Conservation (phyloP, 2,329 filamentous ascomycete genomes). For the Xylariaceae sp. region DNA sequence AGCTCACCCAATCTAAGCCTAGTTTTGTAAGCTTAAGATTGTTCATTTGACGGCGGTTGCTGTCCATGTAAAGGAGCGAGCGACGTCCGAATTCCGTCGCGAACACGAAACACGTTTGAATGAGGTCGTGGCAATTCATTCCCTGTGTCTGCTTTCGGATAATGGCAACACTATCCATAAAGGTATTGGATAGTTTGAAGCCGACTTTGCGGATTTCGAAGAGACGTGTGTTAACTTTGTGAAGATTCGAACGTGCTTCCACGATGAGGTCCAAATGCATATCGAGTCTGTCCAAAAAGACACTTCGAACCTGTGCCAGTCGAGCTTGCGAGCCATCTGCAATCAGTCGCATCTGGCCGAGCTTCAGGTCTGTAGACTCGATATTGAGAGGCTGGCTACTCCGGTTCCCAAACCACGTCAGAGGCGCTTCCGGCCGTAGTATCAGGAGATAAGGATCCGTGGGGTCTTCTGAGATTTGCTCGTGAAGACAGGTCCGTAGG, state of each 20-base stretch:
- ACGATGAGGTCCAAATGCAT: constrained; percentile 85
- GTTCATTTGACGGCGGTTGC: constrained; percentile 93
- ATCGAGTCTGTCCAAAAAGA: constrained; percentile 75
- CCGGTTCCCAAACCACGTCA: constrained; percentile 79
- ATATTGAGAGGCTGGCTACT: constrained; percentile 70
- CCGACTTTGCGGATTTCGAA: constrained; percentile 94
- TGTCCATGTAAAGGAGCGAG: constrained; percentile 92
- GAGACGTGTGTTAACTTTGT: constrained; percentile 84
- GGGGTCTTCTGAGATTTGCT: constrained; percentile 64
- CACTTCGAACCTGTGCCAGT: constrained; percentile 72
- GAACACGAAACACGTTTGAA: constrained; percentile 97
- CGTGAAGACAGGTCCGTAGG: constrained; percentile 65
- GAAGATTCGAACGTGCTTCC: constrained; percentile 89
- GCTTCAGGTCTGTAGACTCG: constrained; percentile 79
- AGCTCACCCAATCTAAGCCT: constrained; percentile 94
- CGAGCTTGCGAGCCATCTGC: constrained; percentile 81
- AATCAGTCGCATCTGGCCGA: constrained; percentile 81
- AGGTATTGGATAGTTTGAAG: constrained; percentile 94
- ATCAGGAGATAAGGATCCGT: constrained; percentile 83
- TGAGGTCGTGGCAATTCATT: constrained; percentile 88
- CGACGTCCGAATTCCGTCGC: constrained; percentile 98
- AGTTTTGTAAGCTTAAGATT: constrained; percentile 92
- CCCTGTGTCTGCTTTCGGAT: constrained; percentile 82
- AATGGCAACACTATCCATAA: constrained; percentile 97
- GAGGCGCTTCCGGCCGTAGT: constrained; percentile 72